Evolutionary conservation across 1,139 yeast species (phyloP), one percentile per base, ranked within the genome.

Genomic region (Blastobotrys illinoisensis): DNA sequence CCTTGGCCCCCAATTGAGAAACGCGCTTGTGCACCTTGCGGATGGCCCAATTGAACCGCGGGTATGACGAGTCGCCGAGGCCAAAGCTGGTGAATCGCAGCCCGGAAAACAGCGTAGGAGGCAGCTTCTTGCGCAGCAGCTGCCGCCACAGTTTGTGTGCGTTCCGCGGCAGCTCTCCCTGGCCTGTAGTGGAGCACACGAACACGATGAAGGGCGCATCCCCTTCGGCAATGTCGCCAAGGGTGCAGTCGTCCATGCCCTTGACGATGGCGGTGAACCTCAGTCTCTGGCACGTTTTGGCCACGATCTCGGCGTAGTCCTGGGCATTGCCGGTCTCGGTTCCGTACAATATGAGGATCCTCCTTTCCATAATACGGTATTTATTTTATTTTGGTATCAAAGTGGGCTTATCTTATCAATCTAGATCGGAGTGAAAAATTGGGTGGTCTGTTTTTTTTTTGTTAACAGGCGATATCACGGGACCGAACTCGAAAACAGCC

Each of bases 271-370:
- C 71, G 14, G 46, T 36, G 58, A 85, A 76, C 61, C 80, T 80
- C 46, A 77, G 71, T 60, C 88, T 78, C 51, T 81, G 80, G 51
- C 88, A 77, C 47, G 77, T 74, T 50, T 79, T 75, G 36, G 82
- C 79, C 36, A 91, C 71, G 47, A 82, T 78, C 54, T 79, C 78
- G 0, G 98, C 97, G 64, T 82, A 85, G 64, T 93, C 98, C 63
- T 87, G 89, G 0, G 97, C 81, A 63, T 88, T 90, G 0, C 98
- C 99, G 0, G 97, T 88, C 67, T 91, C 98, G 1, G 97, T 86
- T 0, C 97, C 98, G 68, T 87, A 91, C 1, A 93, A 73, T 14
- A 93, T 79, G 26, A 84, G 81, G 13, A 87, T 54, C 18, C 49
- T 26, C 20, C 46, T 6, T n/a, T 18, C 23, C 24, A 18, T 20